A percentile compares a stretch with the other conserved stretches of the same genome.
These are phyloP conservation scores for Grigorovia yakushimaensis DNA, from an alignment of 805 yeast species.

Conservation along the genomic window DNA sequence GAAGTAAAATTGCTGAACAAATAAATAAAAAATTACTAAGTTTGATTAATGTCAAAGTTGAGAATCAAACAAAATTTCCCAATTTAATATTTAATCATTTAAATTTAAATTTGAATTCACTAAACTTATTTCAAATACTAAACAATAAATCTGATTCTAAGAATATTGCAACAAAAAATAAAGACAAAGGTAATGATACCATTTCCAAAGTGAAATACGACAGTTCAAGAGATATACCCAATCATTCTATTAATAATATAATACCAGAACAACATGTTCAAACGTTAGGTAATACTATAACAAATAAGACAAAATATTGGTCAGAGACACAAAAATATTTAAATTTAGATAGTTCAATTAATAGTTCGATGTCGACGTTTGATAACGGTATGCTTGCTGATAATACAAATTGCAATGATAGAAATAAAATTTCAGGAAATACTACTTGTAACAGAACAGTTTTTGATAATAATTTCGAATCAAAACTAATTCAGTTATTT, in stretches of 20 bases:
- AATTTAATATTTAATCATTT: constrained; percentile 6
- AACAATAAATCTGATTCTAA: not conserved
- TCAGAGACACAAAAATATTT: constrained; percentile 3
- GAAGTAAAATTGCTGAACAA: constrained; percentile 56
- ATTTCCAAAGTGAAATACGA: not conserved
- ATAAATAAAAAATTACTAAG: constrained; percentile 46
- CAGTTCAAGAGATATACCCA: too few relatives aligned
- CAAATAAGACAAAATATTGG: constrained; percentile 2
- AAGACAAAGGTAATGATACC: not conserved
- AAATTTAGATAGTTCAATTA: not conserved
- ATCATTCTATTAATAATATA: not conserved
- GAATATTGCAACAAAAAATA: not conserved
- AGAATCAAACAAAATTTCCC: constrained; percentile 10
- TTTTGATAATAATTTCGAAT: constrained; percentile 9
- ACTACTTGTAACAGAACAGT: not conserved
- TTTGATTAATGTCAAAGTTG: constrained; percentile 17
- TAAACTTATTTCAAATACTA: too few relatives aligned
- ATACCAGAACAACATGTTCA: not conserved
- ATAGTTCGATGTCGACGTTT: too few relatives aligned
- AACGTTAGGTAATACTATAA: not conserved
- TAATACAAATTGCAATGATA: not conserved
- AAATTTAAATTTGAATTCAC: not conserved
- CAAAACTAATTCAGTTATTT: constrained; percentile 42
- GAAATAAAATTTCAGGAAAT: not conserved
- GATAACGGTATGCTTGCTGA: too few relatives aligned